Evolutionary conservation across 2,329 filamentous ascomycete species (phyloP).

Genomic region (Exophiala oligosperma): DNA sequence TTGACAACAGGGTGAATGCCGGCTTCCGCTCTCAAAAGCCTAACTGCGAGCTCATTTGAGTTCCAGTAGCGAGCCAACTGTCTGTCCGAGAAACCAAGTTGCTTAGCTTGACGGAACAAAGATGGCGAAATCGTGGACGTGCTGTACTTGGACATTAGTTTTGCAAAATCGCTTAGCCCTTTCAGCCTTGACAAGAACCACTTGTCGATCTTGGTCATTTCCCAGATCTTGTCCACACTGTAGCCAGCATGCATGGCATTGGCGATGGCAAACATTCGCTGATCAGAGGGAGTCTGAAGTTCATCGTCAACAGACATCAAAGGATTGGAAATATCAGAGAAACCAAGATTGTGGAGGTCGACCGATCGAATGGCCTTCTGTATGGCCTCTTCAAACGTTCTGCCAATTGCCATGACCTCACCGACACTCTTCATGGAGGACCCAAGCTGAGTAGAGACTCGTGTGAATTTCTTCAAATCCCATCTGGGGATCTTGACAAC

Average conservation of each 20-base stretch:
- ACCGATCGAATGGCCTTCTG: conserved; percentile 97
- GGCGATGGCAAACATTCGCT: conserved; percentile 94
- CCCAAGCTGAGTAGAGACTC: conserved; percentile 91
- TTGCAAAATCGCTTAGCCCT: conserved; percentile 84
- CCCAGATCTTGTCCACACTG: conserved; percentile 94
- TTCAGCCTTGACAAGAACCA: conserved; percentile 96
- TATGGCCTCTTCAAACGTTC: conserved; percentile 96
- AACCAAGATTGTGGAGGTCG: conserved; percentile 92
- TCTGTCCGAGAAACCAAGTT: conserved; percentile 89
- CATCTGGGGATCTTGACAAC: conserved; percentile 98
- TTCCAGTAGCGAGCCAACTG: conserved; percentile 93
- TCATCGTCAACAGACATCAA: conserved; percentile 96
- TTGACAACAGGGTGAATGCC: conserved; percentile 89
- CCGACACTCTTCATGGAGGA: conserved; percentile 99
- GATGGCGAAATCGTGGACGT: conserved; percentile 65
- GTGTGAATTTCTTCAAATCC: conserved; percentile 98
- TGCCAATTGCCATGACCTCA: conserved; percentile 97
- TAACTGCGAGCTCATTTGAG: conserved; percentile 89
- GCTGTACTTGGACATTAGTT: conserved; percentile 69
- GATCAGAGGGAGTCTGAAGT: conserved; percentile 94
- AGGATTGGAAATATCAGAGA: conserved; percentile 78
- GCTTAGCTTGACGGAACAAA: conserved; percentile 80
- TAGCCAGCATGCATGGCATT: conserved; percentile 97
- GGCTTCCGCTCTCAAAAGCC: conserved; percentile 78
- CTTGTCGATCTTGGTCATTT: conserved; percentile 97